phyloP scores from a whole-genome alignment of 228 moss, liverwort and hornwort genomes.

The Sphagnum magellanicum region DNA sequence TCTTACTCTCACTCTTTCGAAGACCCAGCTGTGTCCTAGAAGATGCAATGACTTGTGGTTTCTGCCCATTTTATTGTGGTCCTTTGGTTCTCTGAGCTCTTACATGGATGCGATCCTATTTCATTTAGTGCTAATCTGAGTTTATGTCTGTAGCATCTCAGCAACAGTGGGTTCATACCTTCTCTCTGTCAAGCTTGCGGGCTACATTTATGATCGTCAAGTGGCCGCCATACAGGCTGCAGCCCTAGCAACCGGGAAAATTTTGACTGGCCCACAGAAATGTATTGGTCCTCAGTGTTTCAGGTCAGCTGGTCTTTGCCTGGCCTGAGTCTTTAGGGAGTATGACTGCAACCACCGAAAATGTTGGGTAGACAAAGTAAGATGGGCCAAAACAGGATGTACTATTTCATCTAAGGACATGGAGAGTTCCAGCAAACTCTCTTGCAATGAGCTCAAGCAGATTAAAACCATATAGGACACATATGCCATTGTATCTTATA shows the following conservation, averaged over 20 bases:
- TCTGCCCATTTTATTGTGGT: neutral
- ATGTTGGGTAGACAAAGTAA: too few relatives aligned
- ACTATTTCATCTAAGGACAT: too few relatives aligned
- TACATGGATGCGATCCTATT: neutral
- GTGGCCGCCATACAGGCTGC: slow-evolving; percentile 62
- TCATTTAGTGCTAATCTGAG: neutral
- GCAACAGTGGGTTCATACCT: slow-evolving; percentile 89
- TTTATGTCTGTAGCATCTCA: slow-evolving; percentile 62
- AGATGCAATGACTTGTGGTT: neutral
- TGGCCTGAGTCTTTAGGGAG: too few relatives aligned
- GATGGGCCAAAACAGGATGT: too few relatives aligned
- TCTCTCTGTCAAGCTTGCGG: slow-evolving; percentile 89
- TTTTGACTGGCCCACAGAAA: slow-evolving; percentile 49
- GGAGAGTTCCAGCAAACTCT: too few relatives aligned
- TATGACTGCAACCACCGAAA: too few relatives aligned
- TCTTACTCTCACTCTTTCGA: slow-evolving; percentile 9
- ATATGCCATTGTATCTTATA: neutral
- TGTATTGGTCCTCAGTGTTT: slow-evolving; percentile 93
- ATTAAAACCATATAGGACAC: too few relatives aligned
- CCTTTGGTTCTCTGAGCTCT: neutral
- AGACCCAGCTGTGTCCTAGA: neutral
- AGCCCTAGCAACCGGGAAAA: slow-evolving; percentile 48
- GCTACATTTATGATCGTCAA: slow-evolving; percentile 85
- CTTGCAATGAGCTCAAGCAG: too few relatives aligned
- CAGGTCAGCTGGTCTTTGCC: slow-evolving; percentile 24